Conservation (phyloP, 495 filamentous ascomycete species). For the Aspergillus taichungensis region DNA sequence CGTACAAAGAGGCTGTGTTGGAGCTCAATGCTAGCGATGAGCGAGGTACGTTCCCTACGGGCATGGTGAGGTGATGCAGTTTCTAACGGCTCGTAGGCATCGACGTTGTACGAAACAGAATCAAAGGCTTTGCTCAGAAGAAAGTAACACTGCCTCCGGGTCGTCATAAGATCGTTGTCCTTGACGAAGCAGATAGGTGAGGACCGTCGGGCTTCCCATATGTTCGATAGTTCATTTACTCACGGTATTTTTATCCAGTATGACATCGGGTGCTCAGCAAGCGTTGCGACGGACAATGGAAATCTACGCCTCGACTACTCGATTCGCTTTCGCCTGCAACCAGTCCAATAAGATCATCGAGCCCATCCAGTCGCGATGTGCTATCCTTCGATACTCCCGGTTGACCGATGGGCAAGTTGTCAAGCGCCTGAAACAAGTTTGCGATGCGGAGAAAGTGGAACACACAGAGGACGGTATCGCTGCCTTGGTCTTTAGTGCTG, state of each 20-base stretch:
- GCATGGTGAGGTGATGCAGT: not conserved
- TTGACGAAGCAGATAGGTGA: constrained; percentile 92
- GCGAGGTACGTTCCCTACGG: constrained; percentile 46
- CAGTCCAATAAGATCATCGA: constrained; percentile 99
- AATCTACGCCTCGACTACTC: constrained; percentile 93
- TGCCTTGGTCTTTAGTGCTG: constrained; percentile 90
- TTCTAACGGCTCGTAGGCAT: constrained; percentile 51
- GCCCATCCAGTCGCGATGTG: constrained; percentile 90
- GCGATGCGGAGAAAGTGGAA: constrained; percentile 76
- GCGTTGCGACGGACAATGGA: constrained; percentile 96
- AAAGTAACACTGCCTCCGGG: constrained; percentile 92
- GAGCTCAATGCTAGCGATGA: constrained; percentile 97
- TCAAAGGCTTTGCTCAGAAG: constrained; percentile 98
- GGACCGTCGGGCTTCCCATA: not conserved
- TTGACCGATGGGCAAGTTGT: constrained; percentile 90
- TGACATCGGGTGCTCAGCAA: constrained; percentile 96
- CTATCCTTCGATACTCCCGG: constrained; percentile 88
- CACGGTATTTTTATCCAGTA: constrained; percentile 27
- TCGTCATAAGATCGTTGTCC: constrained; percentile 91
- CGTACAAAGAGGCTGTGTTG: constrained; percentile 95
- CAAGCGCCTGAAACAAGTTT: constrained; percentile 82
- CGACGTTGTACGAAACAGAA: constrained; percentile 96
- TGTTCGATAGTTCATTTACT: not conserved
- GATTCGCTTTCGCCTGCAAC: constrained; percentile 98
- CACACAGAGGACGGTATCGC: constrained; percentile 91